Evolutionary conservation across 2,329 filamentous ascomycete species (phyloP).

Genomic region (Alternaria gansuensis): DNA sequence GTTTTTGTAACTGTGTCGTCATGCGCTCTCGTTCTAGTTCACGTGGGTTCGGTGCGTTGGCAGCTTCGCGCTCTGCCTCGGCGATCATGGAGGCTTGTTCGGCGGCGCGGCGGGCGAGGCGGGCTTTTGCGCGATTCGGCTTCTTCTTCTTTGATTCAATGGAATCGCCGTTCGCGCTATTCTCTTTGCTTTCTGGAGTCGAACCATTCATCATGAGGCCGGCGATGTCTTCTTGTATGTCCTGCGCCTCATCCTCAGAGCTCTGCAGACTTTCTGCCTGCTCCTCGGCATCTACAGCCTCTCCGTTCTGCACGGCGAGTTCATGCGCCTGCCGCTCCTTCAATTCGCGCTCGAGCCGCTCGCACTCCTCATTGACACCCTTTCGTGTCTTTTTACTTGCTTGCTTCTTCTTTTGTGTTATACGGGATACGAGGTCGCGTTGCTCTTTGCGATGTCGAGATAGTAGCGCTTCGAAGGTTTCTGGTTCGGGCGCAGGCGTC

Average conservation of each 20-base stretch:
- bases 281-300: slow-evolving; percentile 24
- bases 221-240: slow-evolving; percentile 23
- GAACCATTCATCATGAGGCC: slow-evolving; percentile 19
- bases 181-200: background rate
- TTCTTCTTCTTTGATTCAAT: slow-evolving; percentile 65
- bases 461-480: slow-evolving; percentile 75
- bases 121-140: slow-evolving; percentile 89
- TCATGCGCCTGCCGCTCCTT: slow-evolving; percentile 64
- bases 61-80: slow-evolving; percentile 78
- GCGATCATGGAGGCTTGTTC: slow-evolving; percentile 76
- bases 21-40: slow-evolving; percentile 65
- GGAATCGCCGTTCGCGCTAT: slow-evolving; percentile 13
- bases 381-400: slow-evolving; percentile 82
- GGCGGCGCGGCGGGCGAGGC: slow-evolving; percentile 86
- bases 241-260: slow-evolving; percentile 22
- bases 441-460: slow-evolving; percentile 86
- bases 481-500: slow-evolving; percentile 8
- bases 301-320: slow-evolving; percentile 54
- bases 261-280: slow-evolving; percentile 9
- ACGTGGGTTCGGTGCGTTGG: slow-evolving; percentile 51
- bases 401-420: slow-evolving; percentile 96
- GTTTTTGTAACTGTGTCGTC: slow-evolving; percentile 69
- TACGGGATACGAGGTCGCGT: slow-evolving; percentile 81
- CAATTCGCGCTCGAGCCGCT: slow-evolving; percentile 64
- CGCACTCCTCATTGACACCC: slow-evolving; percentile 69